A percentile compares a stretch with the other conserved stretches of the same genome.
Conservation (phyloP, 257 asterid species). For the Nicotiana sylvestris region DNA sequence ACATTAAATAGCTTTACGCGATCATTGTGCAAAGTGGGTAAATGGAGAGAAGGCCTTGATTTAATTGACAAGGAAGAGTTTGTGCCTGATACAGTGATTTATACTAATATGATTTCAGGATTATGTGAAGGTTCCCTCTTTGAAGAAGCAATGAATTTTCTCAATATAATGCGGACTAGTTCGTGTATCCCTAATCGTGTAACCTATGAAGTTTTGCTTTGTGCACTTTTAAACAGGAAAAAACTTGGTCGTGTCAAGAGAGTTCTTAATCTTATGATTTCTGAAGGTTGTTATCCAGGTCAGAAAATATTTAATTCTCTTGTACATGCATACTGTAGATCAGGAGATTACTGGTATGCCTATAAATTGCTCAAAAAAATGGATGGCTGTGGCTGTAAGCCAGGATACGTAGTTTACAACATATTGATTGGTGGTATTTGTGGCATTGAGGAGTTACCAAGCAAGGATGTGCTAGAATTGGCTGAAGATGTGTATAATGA, state of each 20-base stretch:
- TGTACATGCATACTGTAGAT: slow-evolving; percentile 72
- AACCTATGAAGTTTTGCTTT: slow-evolving; percentile 69
- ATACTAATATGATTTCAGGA: slow-evolving; percentile 82
- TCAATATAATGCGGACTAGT: slow-evolving; percentile 64
- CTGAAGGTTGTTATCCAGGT: slow-evolving; percentile 90
- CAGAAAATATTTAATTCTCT: slow-evolving; percentile 81
- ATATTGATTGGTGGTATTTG: slow-evolving; percentile 84
- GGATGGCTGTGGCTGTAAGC: slow-evolving; percentile 65
- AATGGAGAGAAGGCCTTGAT: slow-evolving; percentile 79
- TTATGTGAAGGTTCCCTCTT: slow-evolving; percentile 87
- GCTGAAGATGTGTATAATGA: slow-evolving; percentile 79
- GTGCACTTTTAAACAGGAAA: slow-evolving; percentile 77
- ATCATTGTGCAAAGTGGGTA: slow-evolving; percentile 69
- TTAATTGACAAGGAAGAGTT: slow-evolving; percentile 79
- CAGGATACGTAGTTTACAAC: slow-evolving; percentile 85
- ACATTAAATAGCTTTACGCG: slow-evolving; percentile 55
- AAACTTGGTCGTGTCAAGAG: slow-evolving; percentile 86
- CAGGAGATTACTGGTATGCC: slow-evolving; percentile 70
- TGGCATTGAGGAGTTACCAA: slow-evolving; percentile 62
- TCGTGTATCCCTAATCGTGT: slow-evolving; percentile 79
- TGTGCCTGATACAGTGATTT: slow-evolving; percentile 67
- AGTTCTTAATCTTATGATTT: slow-evolving; percentile 81
- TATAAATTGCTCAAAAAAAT: slow-evolving; percentile 81
- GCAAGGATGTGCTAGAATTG: slow-evolving; percentile 47
- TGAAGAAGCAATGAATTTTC: slow-evolving; percentile 91